These are phyloP conservation scores for Fusarium papillatum DNA, from an alignment of 2,329 filamentous ascomycete genomes.

Conservation along the genomic window DNA sequence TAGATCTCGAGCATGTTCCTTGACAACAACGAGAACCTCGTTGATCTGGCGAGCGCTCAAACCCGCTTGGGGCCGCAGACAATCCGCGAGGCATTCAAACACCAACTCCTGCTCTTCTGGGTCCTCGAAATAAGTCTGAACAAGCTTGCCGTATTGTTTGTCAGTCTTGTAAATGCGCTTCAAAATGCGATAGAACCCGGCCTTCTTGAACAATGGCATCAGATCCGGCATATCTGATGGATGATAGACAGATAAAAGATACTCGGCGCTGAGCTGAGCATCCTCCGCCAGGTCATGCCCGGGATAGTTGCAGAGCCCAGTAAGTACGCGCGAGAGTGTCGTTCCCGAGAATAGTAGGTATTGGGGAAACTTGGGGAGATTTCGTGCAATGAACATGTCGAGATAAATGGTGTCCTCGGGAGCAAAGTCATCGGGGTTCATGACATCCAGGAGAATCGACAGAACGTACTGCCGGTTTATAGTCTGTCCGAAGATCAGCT, in stretches of 20 bases:
- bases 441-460: slow-evolving; percentile 91
- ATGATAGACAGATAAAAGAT: slow-evolving; percentile 92
- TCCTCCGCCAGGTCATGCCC: slow-evolving; percentile 87
- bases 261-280: slow-evolving; percentile 97
- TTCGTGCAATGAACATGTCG: slow-evolving; percentile 98
- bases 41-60: slow-evolving; percentile 78
- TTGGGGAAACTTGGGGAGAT: slow-evolving; percentile 95
- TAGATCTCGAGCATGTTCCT: slow-evolving; percentile 74
- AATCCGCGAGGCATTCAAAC: slow-evolving; percentile 85
- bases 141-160: slow-evolving; percentile 82
- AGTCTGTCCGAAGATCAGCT: slow-evolving; percentile 76
- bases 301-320: slow-evolving; percentile 88
- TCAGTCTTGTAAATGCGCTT: slow-evolving; percentile 90
- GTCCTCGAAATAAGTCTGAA: slow-evolving; percentile 90
- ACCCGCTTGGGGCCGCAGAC: slow-evolving; percentile 74
- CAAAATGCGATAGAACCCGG: slow-evolving; percentile 90
- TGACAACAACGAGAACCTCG: slow-evolving; percentile 78
- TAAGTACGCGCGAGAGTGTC: slow-evolving; percentile 83
- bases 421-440: slow-evolving; percentile 83
- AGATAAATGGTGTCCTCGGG: slow-evolving; percentile 91
- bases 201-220: slow-evolving; percentile 82
- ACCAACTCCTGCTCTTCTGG: slow-evolving; percentile 79
- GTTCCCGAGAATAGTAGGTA: slow-evolving; percentile 93
- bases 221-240: slow-evolving; percentile 84
- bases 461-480: slow-evolving; percentile 95